Percentiles rank a stretch among this genome's conserved stretches.
These are phyloP conservation scores for Metarhizium robertsii DNA, from an alignment of 2,329 filamentous ascomycete species.

Conservation along the genomic window DNA sequence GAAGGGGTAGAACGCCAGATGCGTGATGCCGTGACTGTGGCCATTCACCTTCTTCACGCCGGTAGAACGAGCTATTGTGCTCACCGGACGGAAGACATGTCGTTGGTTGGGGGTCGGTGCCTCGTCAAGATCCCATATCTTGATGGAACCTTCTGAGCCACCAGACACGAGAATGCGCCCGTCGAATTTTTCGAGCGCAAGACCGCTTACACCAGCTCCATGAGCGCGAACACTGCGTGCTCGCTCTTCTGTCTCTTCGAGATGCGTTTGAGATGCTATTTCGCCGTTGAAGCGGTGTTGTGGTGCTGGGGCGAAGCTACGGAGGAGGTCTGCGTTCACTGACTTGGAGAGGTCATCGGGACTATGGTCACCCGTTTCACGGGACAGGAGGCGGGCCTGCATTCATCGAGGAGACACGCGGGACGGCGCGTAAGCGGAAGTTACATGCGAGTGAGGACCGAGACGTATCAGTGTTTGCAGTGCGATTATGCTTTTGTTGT, in stretches of 20 bases:
- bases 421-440: background rate
- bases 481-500: background rate
- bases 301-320: constrained; percentile 58
- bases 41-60: constrained; percentile 18
- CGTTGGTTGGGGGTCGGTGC: constrained; percentile 32
- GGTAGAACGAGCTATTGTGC: constrained; percentile 36
- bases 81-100: constrained; percentile 45
- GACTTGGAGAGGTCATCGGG: constrained; percentile 56
- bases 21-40: constrained; percentile 65
- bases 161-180: constrained; percentile 71
- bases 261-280: constrained; percentile 3
- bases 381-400: constrained; percentile 70
- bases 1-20: constrained; percentile 70
- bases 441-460: background rate
- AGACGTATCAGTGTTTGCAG: background rate
- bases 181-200: constrained; percentile 76
- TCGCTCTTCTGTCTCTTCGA: constrained; percentile 16
- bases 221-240: constrained; percentile 52
- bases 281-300: constrained; percentile 61
- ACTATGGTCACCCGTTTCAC: constrained; percentile 59
- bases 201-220: constrained; percentile 65
- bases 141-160: constrained; percentile 75
- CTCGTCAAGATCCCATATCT: constrained; percentile 77
- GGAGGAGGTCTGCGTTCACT: constrained; percentile 56
- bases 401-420: constrained; percentile 33